Evolutionary conservation across 257 asterid genomes (phyloP), one percentile per base, ranked within the genome.

Genomic region (Solanum tarijense): DNA sequence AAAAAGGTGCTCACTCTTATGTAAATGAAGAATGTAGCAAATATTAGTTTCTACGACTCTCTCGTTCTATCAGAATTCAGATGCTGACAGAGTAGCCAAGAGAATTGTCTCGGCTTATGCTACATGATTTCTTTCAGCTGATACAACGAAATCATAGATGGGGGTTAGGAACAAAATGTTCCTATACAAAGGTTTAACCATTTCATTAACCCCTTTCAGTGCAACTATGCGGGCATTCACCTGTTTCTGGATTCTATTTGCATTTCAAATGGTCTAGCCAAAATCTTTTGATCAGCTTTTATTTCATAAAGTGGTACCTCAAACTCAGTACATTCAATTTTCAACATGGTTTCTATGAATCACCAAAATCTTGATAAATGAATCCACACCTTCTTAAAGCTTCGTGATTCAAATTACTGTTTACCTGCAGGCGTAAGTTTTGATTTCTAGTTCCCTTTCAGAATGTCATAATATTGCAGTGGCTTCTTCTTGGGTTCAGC

Each of bases 401-500:
- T 76, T 20, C 86, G 48, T 48, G 21, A 82, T 34, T 29, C 29
- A 52, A 5, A 52, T 48, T 82, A 48, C 69, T 23, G 27, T 29
- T 82, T 29, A 79, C 38, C 69, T 12, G 13, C 9, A 5, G 11
- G n/a, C 9, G 1, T 79, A 16, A 79, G 39, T 8, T 79, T 46
- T 79, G 16, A 52, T 82, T 48, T 52, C 92, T 89, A 95, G 87
- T 94, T 85, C 88, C 93, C 98, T 89, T 93, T 94, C 88, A 97
- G 87, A 12, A 97, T 90, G 91, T 96, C 96, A 87, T 94, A 93
- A 87, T 90, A 96, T 85, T 95, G 98, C 86, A 91, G 8, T 1
- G 99, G 98, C 90, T 93, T 96, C 90, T 94, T 96, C 96, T 90
- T 95, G 13, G 94, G 93, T 29, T 92, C 86, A n/a, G 89, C 84